A percentile compares a stretch with the other conserved stretches of the same genome.
Conservation (phyloP, 441 rosid species). For the Corymbia citriodora region DNA sequence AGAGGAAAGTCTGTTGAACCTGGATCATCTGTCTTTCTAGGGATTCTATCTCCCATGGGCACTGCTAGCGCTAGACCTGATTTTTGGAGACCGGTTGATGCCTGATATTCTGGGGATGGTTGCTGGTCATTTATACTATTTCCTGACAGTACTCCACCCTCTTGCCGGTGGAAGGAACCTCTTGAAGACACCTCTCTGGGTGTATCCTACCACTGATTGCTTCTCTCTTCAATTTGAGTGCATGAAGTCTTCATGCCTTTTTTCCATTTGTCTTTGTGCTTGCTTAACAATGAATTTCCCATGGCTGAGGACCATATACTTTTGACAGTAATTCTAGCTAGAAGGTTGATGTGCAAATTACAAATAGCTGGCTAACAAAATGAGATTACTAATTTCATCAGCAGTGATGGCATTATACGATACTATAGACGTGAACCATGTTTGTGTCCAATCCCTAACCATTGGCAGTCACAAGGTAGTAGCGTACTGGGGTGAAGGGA, state of each 20-base stretch:
- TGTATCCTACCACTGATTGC: slow-evolving; percentile 39
- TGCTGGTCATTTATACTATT: slow-evolving; percentile 56
- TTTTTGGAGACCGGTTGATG: slow-evolving; percentile 43
- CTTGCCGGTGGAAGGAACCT: slow-evolving; percentile 47
- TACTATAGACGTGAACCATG: not conserved
- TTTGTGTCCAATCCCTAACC: slow-evolving; percentile 10
- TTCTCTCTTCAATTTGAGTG: not conserved
- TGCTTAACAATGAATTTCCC: not conserved
- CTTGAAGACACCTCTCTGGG: slow-evolving; percentile 57
- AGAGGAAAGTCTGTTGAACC: not conserved
- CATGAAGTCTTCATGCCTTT: not conserved
- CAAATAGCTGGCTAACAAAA: not conserved
- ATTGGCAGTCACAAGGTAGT: slow-evolving; percentile 45
- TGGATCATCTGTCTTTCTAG: slow-evolving; percentile 6
- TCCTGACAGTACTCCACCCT: slow-evolving; percentile 60
- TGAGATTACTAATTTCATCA: not conserved
- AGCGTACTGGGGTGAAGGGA: slow-evolving; percentile 48
- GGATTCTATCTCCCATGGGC: slow-evolving; percentile 74
- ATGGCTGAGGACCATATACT: not conserved
- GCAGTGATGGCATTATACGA: not conserved
- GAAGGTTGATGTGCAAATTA: not conserved
- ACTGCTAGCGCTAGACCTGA: slow-evolving; percentile 51
- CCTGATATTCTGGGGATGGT: slow-evolving; percentile 61
- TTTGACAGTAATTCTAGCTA: not conserved
- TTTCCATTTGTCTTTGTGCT: not conserved